A percentile compares a stretch with the other conserved stretches of the same genome.
Evolutionary conservation across 2,329 filamentous ascomycete species (phyloP).

Genomic region (Claviceps sorghi): DNA sequence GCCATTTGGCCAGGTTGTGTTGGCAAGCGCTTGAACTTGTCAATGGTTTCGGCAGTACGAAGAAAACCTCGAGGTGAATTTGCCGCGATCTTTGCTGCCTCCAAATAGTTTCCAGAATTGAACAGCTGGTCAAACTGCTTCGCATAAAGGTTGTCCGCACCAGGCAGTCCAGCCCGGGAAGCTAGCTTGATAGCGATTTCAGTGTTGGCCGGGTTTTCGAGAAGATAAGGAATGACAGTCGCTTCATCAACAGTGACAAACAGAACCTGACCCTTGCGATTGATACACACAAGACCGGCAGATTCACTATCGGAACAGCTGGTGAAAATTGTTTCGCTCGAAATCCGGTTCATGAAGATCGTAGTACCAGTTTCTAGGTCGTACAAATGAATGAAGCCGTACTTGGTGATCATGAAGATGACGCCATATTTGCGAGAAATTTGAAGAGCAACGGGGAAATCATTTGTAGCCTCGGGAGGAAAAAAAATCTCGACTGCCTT

Average conservation of each 20-base stretch:
- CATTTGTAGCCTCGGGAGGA: slow-evolving; percentile 84
- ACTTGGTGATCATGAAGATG: slow-evolving; percentile 95
- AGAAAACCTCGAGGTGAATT: slow-evolving; percentile 94
- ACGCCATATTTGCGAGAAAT: slow-evolving; percentile 93
- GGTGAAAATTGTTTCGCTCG: slow-evolving; percentile 96
- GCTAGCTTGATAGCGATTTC: slow-evolving; percentile 92
- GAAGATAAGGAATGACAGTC: slow-evolving; percentile 83
- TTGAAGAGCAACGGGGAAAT: slow-evolving; percentile 97
- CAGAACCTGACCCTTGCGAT: slow-evolving; percentile 92
- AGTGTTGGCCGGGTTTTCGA: slow-evolving; percentile 90
- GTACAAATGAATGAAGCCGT: slow-evolving; percentile 97
- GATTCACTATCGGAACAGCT: slow-evolving; percentile 74
- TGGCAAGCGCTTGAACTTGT: slow-evolving; percentile 81
- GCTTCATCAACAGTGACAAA: slow-evolving; percentile 87
- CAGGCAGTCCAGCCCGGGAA: slow-evolving; percentile 81
- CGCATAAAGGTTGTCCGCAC: slow-evolving; percentile 84
- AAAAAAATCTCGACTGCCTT: slow-evolving; percentile 97
- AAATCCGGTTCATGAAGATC: slow-evolving; percentile 99
- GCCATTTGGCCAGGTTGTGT: slow-evolving; percentile 76
- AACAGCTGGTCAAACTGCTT: slow-evolving; percentile 87
- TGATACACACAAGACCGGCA: slow-evolving; percentile 82
- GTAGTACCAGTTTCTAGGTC: slow-evolving; percentile 90
- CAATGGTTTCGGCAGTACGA: slow-evolving; percentile 86
- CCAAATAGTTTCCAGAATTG: slow-evolving; percentile 62
- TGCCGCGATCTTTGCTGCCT: slow-evolving; percentile 89